Conservation (phyloP, 208 protist genomes). For the Angomonas desouzai region DNA sequence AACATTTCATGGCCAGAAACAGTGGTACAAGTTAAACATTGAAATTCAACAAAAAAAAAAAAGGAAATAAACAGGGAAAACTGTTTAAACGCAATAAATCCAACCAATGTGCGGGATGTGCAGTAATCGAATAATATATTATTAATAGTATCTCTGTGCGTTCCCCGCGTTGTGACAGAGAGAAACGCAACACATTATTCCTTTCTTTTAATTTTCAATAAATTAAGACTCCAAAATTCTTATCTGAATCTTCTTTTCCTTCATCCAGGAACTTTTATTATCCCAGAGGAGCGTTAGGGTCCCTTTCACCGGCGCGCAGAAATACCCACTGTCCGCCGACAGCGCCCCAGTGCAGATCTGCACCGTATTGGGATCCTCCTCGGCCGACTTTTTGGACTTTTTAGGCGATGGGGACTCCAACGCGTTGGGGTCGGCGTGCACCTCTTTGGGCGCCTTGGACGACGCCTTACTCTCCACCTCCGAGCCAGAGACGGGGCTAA, state of each 20-base stretch:
- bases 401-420: neutral
- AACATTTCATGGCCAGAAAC: too few relatives aligned
- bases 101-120: too few relatives aligned
- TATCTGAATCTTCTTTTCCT: slow-evolving; percentile 31
- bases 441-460: neutral
- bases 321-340: slow-evolving; percentile 19
- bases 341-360: slow-evolving; percentile 21
- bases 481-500: neutral
- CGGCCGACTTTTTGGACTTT: slow-evolving; percentile 2
- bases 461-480: neutral
- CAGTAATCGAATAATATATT: too few relatives aligned
- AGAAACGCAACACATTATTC: too few relatives aligned
- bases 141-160: too few relatives aligned
- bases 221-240: slow-evolving; percentile 17
- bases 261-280: slow-evolving; percentile 39
- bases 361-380: neutral
- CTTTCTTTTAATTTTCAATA: neutral
- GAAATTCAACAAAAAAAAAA: slow-evolving; percentile 4
- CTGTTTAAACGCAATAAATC: too few relatives aligned
- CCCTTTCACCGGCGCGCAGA: slow-evolving; percentile 18
- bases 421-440: neutral
- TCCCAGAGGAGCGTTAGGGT: slow-evolving; percentile 28
- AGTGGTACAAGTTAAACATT: too few relatives aligned
- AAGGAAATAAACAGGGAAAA: neutral
- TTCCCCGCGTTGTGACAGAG: too few relatives aligned